These are phyloP conservation scores for Penicillium ucsense DNA, from an alignment of 495 filamentous ascomycete genomes.

Conservation along the genomic window DNA sequence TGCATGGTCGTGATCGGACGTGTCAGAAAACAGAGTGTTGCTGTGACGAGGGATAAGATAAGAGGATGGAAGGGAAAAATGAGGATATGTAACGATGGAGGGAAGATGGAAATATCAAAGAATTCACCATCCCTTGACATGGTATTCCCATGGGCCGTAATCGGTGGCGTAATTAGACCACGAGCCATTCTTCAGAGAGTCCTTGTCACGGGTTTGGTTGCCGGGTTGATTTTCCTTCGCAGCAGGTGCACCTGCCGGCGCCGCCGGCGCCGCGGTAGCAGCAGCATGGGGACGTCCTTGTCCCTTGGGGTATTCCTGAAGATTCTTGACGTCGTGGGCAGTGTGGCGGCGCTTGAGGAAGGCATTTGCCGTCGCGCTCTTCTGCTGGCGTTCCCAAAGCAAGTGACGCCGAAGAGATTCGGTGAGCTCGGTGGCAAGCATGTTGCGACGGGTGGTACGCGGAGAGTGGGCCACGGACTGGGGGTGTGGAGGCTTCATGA, in stretches of 20 bases:
- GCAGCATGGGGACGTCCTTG: constrained; percentile 20
- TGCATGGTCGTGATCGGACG: constrained; percentile 38
- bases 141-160: constrained; percentile 58
- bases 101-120: too few relatives aligned
- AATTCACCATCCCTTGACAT: constrained; percentile 57
- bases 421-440: constrained; percentile 89
- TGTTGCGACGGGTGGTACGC: constrained; percentile 87
- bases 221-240: constrained; percentile 9
- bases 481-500: constrained; percentile 43
- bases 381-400: constrained; percentile 83
- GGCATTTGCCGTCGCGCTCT: constrained; percentile 78
- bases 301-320: constrained; percentile 60
- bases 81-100: too few relatives aligned
- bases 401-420: constrained; percentile 69
- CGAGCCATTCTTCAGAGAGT: constrained; percentile 47
- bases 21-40: constrained; percentile 19
- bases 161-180: constrained; percentile 55
- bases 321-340: constrained; percentile 75
- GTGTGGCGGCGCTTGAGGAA: constrained; percentile 89
- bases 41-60: constrained; percentile 14
- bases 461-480: constrained; percentile 73
- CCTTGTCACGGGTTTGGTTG: constrained; percentile 29
- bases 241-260: constrained; percentile 4
- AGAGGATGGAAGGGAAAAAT: too few relatives aligned
- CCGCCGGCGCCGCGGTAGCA: not conserved